Base-by-base conservation (phyloP, 371 early-diverging fungal genomes). In the Rhizopus microsporus region DNA sequence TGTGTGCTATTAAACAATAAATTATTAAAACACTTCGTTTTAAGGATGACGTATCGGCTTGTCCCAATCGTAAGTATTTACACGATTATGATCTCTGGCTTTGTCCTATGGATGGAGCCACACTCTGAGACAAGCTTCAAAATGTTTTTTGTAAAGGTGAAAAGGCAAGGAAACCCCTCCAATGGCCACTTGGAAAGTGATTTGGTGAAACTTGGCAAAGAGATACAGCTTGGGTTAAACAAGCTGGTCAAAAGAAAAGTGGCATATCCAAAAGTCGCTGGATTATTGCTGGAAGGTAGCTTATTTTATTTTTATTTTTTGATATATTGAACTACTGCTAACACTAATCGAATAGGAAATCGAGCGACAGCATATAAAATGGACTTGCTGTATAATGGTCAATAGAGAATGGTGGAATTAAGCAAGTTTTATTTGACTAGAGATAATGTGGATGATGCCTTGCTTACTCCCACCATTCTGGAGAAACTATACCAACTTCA, bases 191-290 rank as follows among this genome's bases (percentile, higher is more conserved):
- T 59, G 29, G 63, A 54, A 15, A 57, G 31, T 8, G 57, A 62
- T 33, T 5, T 59, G 13, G 40, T 42, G 10, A 59, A 59, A 17
- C 40, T 51, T 5, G 59, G 47, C 33, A 59, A 59, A 42, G 45
- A 40, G 45, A 59, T 59, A 48, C n/a, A 54, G 32, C 15, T 53
- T 8, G 54, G 54, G 3, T 30, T 62, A 8, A 38, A 38, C 33
- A 62, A 62, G 23, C 35, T 62, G 46, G 42, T 62, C 29, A n/a
- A 15, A 29, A 3, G 53, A 29, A 52, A 57, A 33, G 62, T 56
- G 12, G n/a, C 53, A 0, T 33, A 35, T 17, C 62, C 62, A 5
- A 50, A 39, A 16, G 54, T 62, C 3, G 53, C 47, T 52, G 62
- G 56, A 3, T 33, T 61, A 35, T 7, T 54, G 15, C 8, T 54